These are phyloP conservation scores for Zasmidium angulare DNA, from an alignment of 2,329 filamentous ascomycete genomes.

Conservation along the genomic window DNA sequence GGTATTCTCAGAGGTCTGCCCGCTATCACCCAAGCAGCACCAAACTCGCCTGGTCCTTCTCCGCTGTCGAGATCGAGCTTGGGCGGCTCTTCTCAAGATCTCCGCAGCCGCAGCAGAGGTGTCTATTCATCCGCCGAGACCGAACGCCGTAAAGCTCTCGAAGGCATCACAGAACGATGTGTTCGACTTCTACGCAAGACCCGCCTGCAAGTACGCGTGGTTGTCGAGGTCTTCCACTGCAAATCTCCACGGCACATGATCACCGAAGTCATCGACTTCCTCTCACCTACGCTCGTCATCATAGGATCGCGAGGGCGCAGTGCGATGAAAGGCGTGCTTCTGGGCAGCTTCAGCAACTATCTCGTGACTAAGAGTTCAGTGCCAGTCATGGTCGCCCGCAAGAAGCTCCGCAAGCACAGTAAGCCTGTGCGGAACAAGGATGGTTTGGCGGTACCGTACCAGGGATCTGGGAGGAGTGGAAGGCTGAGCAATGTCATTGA, in stretches of 20 bases:
- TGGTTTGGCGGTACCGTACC: constrained; percentile 33
- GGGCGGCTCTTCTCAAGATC: constrained; percentile 14
- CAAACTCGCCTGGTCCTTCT: constrained; percentile 31
- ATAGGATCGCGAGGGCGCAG: constrained; percentile 88
- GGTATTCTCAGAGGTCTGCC: constrained; percentile 67
- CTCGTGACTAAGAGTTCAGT: constrained; percentile 94
- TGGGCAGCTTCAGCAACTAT: constrained; percentile 97
- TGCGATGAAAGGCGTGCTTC: constrained; percentile 87
- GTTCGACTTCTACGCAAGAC: constrained; percentile 88
- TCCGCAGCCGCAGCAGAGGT: constrained; percentile 33
- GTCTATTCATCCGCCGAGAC: constrained; percentile 61
- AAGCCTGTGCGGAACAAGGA: constrained; percentile 40
- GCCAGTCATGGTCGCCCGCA: constrained; percentile 96
- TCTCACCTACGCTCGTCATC: constrained; percentile 89
- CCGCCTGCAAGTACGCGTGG: constrained; percentile 84
- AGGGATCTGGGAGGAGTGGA: constrained; percentile 29
- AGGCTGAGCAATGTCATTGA: constrained; percentile 36
- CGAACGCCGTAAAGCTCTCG: constrained; percentile 77
- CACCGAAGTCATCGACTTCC: constrained; percentile 91
- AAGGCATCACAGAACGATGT: constrained; percentile 79
- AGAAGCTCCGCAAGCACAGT: constrained; percentile 81
- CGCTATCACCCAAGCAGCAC: constrained; percentile 34
- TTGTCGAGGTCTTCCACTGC: constrained; percentile 96
- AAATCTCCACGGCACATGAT: constrained; percentile 96
- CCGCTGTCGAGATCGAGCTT: constrained; percentile 27